Conservation (phyloP, 495 filamentous ascomycete species). For the Aspergillus ostianus region DNA sequence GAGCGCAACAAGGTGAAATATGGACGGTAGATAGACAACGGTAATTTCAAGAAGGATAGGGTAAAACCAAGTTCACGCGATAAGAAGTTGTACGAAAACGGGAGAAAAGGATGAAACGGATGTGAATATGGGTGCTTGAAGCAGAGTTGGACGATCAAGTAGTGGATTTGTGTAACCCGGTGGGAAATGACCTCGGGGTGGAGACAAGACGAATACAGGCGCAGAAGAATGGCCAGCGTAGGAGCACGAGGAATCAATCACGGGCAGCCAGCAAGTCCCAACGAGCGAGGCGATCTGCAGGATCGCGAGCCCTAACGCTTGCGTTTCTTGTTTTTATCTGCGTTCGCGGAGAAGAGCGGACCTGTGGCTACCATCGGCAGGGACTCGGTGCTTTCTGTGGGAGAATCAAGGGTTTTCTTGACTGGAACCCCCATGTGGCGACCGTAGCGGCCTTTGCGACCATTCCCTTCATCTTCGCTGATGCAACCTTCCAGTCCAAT, state of each 20-base stretch:
- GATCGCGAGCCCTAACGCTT: constrained; percentile 53
- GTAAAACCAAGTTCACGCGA: constrained; percentile 9
- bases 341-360: constrained; percentile 27
- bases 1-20: constrained; percentile 9
- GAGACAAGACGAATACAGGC: too few species aligned
- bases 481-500: constrained; percentile 88
- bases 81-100: constrained; percentile 5
- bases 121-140: neutral
- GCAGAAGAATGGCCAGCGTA: neutral
- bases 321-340: constrained; percentile 69
- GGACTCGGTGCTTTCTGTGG: constrained; percentile 31
- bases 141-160: neutral
- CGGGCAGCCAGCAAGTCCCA: neutral
- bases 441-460: constrained; percentile 92
- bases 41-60: constrained; percentile 9
- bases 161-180: neutral
- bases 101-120: neutral
- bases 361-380: constrained; percentile 34
- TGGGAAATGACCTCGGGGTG: neutral
- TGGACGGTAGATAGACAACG: constrained; percentile 5
- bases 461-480: constrained; percentile 95
- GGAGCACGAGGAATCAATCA: neutral
- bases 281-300: neutral
- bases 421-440: constrained; percentile 95
- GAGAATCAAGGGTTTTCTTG: constrained; percentile 58